Evolutionary conservation across 1,284 basidiomycete genomes (phyloP), one percentile per base, ranked within the genome.

Genomic region (Ceratobasidium theobromae): DNA sequence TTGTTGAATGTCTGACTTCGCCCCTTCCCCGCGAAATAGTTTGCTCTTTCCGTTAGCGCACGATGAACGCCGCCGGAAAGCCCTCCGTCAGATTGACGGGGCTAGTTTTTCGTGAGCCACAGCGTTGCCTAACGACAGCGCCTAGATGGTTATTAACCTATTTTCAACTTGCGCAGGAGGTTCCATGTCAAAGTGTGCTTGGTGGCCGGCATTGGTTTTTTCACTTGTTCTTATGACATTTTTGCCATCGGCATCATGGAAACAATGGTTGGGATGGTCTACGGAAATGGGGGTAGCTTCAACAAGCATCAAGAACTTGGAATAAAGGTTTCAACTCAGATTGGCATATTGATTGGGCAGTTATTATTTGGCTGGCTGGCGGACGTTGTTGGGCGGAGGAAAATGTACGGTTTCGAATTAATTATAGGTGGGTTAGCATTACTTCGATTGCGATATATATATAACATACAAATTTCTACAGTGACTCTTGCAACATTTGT

Each of bases 21-120:
- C n/a, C n/a, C n/a, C n/a, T n/a, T n/a, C n/a, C n/a, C n/a, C n/a
- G n/a, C 35, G 35, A 16, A 16, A 38, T 38, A 38, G 16, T 38
- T 38, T 16, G 8, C 35, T 8, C 8, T 8, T 38, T 38, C 35
- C 8, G 35, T 38, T 53, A 55, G 64, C 70, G 28, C 71, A 73
- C 14, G 73, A 78, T 68, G 79, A 82, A 68, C 75, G 75, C 45
- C 82, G 88, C 71, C 80, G 85, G 18, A 86, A 84, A 35, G 89
- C 89, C 38, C 79, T 91, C 51, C 82, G 85, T 30, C 87, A 90
- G 74, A 82, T 91, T 64, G 89, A 91, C 74, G 86, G 89, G 72
- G 89, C 89, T 60, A 80, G 81, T 66, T 89, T 91, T 74, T 85
- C 84, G 79, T 86, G 35, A 73, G 54, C 69, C 11, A n/a, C n/a